Percentiles rank a stretch among this genome's conserved stretches.
These are phyloP conservation scores for Vitis riparia DNA, from an alignment of 164 flowering plant genomes.

Conservation along the genomic window DNA sequence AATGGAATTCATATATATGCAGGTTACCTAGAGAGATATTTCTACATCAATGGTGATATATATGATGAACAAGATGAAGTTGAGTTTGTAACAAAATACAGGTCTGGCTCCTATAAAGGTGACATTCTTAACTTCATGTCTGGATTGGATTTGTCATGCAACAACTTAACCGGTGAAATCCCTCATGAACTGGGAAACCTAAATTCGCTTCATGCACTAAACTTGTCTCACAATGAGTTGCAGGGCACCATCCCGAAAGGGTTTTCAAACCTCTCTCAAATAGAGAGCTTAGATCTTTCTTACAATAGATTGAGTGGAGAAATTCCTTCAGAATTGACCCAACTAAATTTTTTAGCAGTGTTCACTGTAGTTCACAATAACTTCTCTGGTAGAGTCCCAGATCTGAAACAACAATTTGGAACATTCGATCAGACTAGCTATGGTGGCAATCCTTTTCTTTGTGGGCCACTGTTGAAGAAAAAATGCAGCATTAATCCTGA, in stretches of 20 bases:
- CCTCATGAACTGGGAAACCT: neutral
- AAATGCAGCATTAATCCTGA: neutral
- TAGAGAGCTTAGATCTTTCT: conserved; percentile 14
- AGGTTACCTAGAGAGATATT: too few species aligned
- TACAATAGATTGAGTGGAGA: neutral
- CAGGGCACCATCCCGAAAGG: conserved; percentile 1
- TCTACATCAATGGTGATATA: neutral
- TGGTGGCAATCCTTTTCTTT: conserved; percentile 1
- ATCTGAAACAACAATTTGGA: neutral
- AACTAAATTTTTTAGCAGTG: neutral
- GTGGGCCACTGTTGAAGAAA: neutral
- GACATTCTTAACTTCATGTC: conserved; percentile 7
- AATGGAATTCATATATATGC: too few species aligned
- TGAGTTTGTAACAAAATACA: conserved; percentile 1
- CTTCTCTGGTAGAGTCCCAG: conserved; percentile 5
- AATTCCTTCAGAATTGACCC: neutral
- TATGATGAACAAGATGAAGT: neutral
- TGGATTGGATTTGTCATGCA: conserved; percentile 14
- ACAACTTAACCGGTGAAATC: conserved; percentile 2
- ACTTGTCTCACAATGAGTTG: conserved; percentile 4
- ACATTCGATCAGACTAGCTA: neutral
- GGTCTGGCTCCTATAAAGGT: conserved; percentile 1
- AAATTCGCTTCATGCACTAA: neutral
- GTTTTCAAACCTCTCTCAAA: neutral
- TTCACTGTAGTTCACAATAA: conserved; percentile 11